Evolutionary conservation across 257 asterid species (phyloP), one percentile per base, ranked within the genome.

Genomic region (Ligustrum vulgare): DNA sequence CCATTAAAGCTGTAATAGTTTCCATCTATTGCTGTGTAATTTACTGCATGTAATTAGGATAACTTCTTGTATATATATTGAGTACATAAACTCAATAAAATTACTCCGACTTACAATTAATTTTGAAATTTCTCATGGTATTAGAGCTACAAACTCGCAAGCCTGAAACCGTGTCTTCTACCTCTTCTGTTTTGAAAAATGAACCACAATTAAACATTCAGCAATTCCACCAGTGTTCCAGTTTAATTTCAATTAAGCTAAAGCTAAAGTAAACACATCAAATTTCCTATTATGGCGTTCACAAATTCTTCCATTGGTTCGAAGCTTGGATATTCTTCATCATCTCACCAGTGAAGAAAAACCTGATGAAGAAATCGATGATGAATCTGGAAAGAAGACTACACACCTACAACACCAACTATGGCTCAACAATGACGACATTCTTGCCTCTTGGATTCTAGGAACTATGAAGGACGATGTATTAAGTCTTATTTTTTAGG

Each of bases 361-460:
- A 25, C 64, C 41, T 1, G 18, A 31, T n/a, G 64, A 45, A 70
- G 22, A 70, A 45, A 3, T 58, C 0, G 1, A 4, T 20, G 22
- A 22, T 58, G 76, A 34, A 4, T 35, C 12, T 2, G 58, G 37
- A 20, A 28, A 35, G 4, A 58, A 1, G 1, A 35, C 1, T 34
- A 22, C 3, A 20, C 58, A 36, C 13, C 76, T 18, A 4, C 4
- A 12, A 7, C 23, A 32, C 31, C 13, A 8, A 1, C 0, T 12
- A 0, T 72, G 76, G 54, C 2, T 34, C 0, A 22, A 2, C 8
- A 72, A 72, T 56, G 69, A 72, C 8, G 58, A 39, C 45, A 3
- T 72, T 1, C 76, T 72, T 2, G 35, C 36, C 11, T 72, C 76
- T 2, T 72, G 16, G 76, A n/a, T 58, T 3, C 35, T 33, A 10